Conservation (phyloP, 371 early-diverging fungal genomes). For the Saksenaea oblongispora region DNA sequence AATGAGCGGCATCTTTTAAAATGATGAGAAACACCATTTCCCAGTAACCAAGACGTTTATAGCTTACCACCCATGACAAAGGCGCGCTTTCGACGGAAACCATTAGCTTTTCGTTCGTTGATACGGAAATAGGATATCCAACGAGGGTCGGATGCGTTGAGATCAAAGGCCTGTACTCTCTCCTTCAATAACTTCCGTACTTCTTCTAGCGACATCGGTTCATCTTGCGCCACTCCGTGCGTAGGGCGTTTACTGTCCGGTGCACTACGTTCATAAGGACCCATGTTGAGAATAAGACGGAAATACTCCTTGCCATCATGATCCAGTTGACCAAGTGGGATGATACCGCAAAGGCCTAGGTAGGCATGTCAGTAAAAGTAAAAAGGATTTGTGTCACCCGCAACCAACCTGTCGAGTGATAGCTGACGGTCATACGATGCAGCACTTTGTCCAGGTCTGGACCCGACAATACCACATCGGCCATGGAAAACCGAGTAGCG, state of each 20-base stretch:
- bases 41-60: background rate
- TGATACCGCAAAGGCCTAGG: background rate
- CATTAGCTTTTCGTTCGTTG: slow-evolving; percentile 47
- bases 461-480: background rate
- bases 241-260: background rate
- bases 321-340: background rate
- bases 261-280: background rate
- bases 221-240: background rate
- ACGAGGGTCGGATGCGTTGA: slow-evolving; percentile 5
- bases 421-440: background rate
- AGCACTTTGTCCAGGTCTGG: background rate
- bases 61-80: slow-evolving; percentile 44
- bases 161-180: background rate
- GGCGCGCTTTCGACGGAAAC: slow-evolving; percentile 30
- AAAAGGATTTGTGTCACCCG: background rate
- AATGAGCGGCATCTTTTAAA: slow-evolving; percentile 42
- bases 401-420: background rate
- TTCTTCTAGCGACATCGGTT: slow-evolving; percentile 9
- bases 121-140: slow-evolving; percentile 36
- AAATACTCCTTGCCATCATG: background rate
- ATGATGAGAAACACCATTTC: background rate
- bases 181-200: background rate
- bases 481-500: background rate
- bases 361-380: background rate
- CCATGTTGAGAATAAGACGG: slow-evolving; percentile 5